These are phyloP conservation scores for Gossypium anomalum DNA, from an alignment of 345 rosid species.

Conservation along the genomic window DNA sequence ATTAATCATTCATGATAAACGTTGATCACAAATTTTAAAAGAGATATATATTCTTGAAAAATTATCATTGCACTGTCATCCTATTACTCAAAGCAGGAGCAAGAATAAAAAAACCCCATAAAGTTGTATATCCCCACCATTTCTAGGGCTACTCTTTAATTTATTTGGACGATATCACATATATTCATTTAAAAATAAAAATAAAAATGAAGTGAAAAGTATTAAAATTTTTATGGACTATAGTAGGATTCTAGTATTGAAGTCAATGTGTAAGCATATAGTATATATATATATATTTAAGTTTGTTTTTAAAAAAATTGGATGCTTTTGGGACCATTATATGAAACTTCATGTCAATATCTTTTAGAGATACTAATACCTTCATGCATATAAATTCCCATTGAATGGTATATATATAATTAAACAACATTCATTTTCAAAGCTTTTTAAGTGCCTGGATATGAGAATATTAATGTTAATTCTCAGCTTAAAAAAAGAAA, in stretches of 20 bases:
- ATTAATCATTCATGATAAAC: no score
- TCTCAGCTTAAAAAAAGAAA: not conserved
- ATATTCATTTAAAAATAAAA: no score
- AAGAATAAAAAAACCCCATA: conserved; percentile 4
- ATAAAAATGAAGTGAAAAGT: no score
- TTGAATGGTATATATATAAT: not conserved
- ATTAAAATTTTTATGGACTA: no score
- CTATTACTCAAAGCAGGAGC: conserved; percentile 4
- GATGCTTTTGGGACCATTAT: not conserved
- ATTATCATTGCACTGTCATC: conserved; percentile 11
- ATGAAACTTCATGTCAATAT: conserved; percentile 35
- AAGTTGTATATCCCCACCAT: conserved; percentile 16
- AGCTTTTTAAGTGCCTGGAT: conserved; percentile 11
- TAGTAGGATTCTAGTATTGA: no score
- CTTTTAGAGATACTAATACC: conserved; percentile 30
- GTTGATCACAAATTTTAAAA: no score
- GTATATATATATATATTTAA: no score
- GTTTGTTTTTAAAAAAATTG: no score
- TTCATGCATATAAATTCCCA: conserved; percentile 14
- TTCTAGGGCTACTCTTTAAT: not conserved
- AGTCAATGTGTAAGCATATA: no score
- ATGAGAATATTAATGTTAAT: no score
- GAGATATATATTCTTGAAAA: no score
- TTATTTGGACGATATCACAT: no score
- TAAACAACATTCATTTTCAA: not conserved